phyloP scores from a whole-genome alignment of 768 basidiomycete genomes.

The Mycena alexandri region DNA sequence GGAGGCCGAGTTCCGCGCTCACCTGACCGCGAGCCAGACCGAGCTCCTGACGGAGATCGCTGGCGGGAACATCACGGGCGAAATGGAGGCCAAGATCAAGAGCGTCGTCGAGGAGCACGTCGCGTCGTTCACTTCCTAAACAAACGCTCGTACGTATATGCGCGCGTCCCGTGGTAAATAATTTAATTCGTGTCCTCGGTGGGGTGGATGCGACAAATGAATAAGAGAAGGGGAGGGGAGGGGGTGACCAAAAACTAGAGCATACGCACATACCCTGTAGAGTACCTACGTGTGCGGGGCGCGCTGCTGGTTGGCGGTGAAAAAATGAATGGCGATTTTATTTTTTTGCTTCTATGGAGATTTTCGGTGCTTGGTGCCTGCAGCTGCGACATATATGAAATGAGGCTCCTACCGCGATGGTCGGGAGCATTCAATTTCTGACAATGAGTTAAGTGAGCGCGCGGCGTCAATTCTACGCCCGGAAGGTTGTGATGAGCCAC shows the following conservation, averaged over 20 bases:
- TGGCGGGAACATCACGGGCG: constrained; percentile 85
- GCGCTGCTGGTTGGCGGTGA: constrained; percentile 20
- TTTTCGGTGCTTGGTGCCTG: background rate
- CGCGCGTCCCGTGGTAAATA: background rate
- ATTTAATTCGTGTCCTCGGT: constrained; percentile 12
- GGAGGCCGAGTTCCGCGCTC: constrained; percentile 93
- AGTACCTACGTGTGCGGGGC: constrained; percentile 24
- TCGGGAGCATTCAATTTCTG: background rate
- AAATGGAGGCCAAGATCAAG: constrained; percentile 95
- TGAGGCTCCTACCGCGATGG: background rate
- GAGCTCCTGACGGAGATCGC: constrained; percentile 88
- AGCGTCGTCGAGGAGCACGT: constrained; percentile 93
- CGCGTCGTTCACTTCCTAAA: constrained; percentile 77
- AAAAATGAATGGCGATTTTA: constrained; percentile 32
- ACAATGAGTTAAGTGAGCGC: too few species aligned
- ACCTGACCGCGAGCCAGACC: constrained; percentile 81
- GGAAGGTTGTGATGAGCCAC: background rate
- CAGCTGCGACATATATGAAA: too few species aligned
- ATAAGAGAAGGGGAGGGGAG: background rate
- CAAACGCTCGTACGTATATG: background rate
- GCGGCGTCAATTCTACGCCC: background rate
- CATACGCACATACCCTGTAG: constrained; percentile 16
- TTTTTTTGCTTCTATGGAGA: background rate
- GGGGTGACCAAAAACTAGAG: constrained; percentile 20
- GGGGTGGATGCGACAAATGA: background rate